Conservation (phyloP, 768 basidiomycete genomes). For the Asterophora parasitica region DNA sequence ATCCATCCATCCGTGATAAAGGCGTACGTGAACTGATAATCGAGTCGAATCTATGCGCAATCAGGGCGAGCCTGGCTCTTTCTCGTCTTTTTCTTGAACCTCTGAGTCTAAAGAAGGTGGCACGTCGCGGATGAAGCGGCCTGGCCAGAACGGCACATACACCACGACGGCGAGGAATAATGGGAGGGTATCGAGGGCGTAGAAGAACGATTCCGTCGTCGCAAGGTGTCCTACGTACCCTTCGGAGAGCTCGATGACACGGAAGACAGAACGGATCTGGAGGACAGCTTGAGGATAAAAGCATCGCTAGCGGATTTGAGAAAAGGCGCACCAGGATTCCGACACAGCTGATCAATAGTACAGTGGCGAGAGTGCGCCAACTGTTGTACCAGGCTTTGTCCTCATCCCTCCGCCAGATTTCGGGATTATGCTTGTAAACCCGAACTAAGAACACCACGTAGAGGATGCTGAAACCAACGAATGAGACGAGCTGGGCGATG, state of each 20-base stretch:
- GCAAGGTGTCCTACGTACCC: conserved; percentile 58
- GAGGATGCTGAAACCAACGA: conserved; percentile 42
- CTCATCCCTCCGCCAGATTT: conserved; percentile 35
- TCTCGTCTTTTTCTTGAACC: not conserved
- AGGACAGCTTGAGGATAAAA: not conserved
- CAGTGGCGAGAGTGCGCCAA: conserved; percentile 54
- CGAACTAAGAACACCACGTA: conserved; percentile 45
- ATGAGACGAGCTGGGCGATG: conserved; percentile 49
- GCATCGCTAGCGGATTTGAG: not conserved
- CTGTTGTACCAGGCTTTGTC: conserved; percentile 44
- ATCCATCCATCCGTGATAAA: not conserved
- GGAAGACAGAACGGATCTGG: conserved; percentile 62
- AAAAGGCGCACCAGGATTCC: conserved; percentile 51
- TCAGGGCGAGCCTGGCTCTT: not conserved
- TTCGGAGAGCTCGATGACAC: conserved; percentile 54
- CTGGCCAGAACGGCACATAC: conserved; percentile 64
- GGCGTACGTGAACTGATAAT: too few species aligned
- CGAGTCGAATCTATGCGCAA: too few species aligned
- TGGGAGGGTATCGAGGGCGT: conserved; percentile 61
- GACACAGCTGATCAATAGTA: conserved; percentile 50
- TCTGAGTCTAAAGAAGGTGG: not conserved
- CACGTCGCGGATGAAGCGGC: conserved; percentile 37
- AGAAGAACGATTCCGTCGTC: conserved; percentile 59
- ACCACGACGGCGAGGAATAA: conserved; percentile 54
- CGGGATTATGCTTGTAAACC: conserved; percentile 35